Conservation (phyloP, 75 land plant genomes). For the Sequoia sempervirens region DNA sequence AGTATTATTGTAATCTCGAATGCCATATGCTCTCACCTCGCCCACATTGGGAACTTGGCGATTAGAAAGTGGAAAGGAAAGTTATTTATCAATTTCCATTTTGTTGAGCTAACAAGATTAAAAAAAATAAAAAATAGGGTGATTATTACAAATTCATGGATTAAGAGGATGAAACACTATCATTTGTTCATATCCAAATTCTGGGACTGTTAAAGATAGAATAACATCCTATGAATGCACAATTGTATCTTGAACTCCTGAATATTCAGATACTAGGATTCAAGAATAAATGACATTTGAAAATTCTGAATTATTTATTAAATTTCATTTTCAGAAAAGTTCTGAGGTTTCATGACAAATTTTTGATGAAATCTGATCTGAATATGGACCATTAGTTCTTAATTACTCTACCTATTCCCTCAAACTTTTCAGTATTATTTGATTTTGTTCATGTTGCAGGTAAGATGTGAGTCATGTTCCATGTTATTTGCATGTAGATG, state of each 20-base stretch:
- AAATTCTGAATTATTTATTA: background rate
- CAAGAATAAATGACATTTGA: background rate
- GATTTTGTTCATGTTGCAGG: background rate
- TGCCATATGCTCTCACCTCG: no score
- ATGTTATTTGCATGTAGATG: background rate
- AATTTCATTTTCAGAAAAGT: background rate
- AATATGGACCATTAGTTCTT: background rate
- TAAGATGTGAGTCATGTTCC: background rate
- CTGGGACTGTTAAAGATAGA: background rate
- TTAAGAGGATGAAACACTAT: background rate
- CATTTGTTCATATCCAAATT: background rate
- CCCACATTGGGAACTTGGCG: no score
- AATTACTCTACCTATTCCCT: background rate
- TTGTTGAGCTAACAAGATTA: no score
- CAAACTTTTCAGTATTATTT: background rate
- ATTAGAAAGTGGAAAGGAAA: no score
- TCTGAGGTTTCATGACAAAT: background rate
- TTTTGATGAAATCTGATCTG: background rate
- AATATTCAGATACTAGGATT: background rate
- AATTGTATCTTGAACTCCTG: background rate
- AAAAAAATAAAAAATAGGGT: no score
- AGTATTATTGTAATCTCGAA: no score
- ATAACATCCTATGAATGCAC: background rate
- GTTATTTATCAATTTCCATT: no score
- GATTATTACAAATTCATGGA: no score